Evolutionary conservation across 371 early-diverging fungal genomes (phyloP).

Genomic region (Circinella minor): DNA sequence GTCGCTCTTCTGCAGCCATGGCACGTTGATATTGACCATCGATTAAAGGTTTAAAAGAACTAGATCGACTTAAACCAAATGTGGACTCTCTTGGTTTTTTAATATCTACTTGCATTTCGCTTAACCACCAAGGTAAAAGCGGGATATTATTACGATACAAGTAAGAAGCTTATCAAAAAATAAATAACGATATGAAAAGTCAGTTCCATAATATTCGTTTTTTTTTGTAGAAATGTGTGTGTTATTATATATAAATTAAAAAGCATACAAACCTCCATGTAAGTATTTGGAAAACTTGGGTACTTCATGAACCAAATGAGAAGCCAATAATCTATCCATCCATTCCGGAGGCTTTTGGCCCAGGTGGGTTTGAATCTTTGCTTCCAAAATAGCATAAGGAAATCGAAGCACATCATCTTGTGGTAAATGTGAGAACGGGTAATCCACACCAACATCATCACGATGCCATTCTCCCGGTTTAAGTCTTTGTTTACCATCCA

Average conservation of each 20-base stretch:
- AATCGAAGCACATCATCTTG: conserved; percentile 86
- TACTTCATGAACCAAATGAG: conserved; percentile 94
- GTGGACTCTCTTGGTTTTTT: conserved; percentile 67
- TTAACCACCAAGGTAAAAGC: conserved; percentile 97
- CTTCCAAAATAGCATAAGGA: conserved; percentile 98
- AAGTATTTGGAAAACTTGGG: conserved; percentile 99
- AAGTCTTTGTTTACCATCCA: conserved; percentile 61
- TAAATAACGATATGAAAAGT: too few species aligned
- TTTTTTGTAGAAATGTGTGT: too few species aligned
- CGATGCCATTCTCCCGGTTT: conserved; percentile 90
- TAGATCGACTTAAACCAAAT: conserved; percentile 55
- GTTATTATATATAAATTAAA: too few species aligned
- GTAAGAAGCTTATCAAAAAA: conserved; percentile 61
- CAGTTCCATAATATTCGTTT: too few species aligned
- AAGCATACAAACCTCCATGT: conserved; percentile 69
- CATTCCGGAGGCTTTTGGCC: conserved; percentile 90
- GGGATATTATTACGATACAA: conserved; percentile 86
- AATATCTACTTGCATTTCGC: conserved; percentile 94
- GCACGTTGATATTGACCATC: conserved; percentile 51
- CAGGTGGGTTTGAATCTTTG: conserved; percentile 89
- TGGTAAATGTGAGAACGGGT: conserved; percentile 85
- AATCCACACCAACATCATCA: conserved; percentile 83
- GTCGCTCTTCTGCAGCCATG: conserved; percentile 41
- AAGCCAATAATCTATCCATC: conserved; percentile 88
- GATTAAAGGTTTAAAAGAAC: conserved; percentile 51